Conservation (phyloP, 2,329 filamentous ascomycete species). For the Aspergillus aculeatinus region DNA sequence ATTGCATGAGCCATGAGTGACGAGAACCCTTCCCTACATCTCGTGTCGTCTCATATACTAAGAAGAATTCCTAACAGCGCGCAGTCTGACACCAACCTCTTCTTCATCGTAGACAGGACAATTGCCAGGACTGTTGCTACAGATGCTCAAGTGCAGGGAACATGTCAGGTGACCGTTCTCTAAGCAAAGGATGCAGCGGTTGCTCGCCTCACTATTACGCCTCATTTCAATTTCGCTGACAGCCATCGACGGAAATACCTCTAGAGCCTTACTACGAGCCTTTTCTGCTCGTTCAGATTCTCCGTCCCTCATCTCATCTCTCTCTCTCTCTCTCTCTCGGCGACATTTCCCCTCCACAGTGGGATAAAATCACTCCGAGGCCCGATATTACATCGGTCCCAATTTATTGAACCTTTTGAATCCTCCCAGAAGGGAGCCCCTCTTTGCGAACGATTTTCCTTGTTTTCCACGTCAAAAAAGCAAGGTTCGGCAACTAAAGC, state of each 20-base stretch:
- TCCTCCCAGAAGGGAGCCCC: background rate
- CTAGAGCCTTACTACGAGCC: background rate
- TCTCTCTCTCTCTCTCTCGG: background rate
- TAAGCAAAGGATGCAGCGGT: background rate
- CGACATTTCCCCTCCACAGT: background rate
- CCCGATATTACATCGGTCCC: background rate
- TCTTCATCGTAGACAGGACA: no score
- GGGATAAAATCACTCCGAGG: background rate
- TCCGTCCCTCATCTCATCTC: background rate
- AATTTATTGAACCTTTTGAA: background rate
- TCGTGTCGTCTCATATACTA: no score
- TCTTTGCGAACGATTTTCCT: background rate
- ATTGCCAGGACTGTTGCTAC: background rate
- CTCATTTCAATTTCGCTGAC: constrained; percentile 7
- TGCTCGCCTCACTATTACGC: constrained; percentile 10
- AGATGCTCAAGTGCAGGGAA: background rate
- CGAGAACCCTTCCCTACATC: background rate
- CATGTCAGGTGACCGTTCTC: background rate
- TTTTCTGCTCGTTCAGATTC: background rate
- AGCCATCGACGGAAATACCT: background rate
- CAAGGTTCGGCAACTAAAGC: background rate
- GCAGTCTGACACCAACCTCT: no score
- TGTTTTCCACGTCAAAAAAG: background rate
- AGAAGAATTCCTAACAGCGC: no score
- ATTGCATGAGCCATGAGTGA: background rate